A percentile compares a stretch with the other conserved stretches of the same genome.
phyloP scores from a whole-genome alignment of 495 filamentous ascomycete species.

The Penicillium egyptiacum region DNA sequence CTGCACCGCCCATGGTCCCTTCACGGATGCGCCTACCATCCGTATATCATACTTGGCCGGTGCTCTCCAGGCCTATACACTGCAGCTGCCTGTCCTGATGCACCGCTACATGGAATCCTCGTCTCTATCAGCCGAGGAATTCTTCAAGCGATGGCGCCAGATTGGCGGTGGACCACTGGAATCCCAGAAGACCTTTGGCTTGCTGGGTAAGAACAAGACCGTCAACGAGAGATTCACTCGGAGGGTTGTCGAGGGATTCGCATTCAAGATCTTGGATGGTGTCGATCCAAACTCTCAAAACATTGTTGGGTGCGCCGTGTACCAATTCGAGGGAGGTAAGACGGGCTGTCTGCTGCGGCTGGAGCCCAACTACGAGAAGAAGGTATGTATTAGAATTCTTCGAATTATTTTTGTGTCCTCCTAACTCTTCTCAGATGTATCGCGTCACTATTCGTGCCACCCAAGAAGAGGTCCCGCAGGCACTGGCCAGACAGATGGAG shows the following conservation, averaged over 20 bases:
- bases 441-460: slow-evolving; percentile 93
- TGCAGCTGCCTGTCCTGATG: slow-evolving; percentile 83
- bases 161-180: slow-evolving; percentile 88
- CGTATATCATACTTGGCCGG: slow-evolving; percentile 92
- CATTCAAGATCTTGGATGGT: slow-evolving; percentile 79
- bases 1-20: slow-evolving; percentile 81
- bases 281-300: slow-evolving; percentile 92
- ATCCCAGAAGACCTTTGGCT: slow-evolving; percentile 78
- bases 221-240: slow-evolving; percentile 59
- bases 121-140: slow-evolving; percentile 79
- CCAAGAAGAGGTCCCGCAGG: slow-evolving; percentile 79
- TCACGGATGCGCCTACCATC: slow-evolving; percentile 83
- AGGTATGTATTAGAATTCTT: slow-evolving; percentile 53
- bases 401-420: neutral
- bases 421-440: slow-evolving; percentile 68
- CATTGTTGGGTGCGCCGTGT: slow-evolving; percentile 90
- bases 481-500: slow-evolving; percentile 83
- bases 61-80: slow-evolving; percentile 86
- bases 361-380: slow-evolving; percentile 90
- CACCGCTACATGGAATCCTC: slow-evolving; percentile 98
- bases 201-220: slow-evolving; percentile 49
- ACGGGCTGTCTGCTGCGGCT: slow-evolving; percentile 89
- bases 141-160: slow-evolving; percentile 99
- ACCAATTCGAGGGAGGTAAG: slow-evolving; percentile 82
- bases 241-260: slow-evolving; percentile 71